A percentile compares a stretch with the other conserved stretches of the same genome.
These are phyloP conservation scores for Pleurotus tuoliensis DNA, from an alignment of 768 basidiomycete genomes.

Conservation along the genomic window DNA sequence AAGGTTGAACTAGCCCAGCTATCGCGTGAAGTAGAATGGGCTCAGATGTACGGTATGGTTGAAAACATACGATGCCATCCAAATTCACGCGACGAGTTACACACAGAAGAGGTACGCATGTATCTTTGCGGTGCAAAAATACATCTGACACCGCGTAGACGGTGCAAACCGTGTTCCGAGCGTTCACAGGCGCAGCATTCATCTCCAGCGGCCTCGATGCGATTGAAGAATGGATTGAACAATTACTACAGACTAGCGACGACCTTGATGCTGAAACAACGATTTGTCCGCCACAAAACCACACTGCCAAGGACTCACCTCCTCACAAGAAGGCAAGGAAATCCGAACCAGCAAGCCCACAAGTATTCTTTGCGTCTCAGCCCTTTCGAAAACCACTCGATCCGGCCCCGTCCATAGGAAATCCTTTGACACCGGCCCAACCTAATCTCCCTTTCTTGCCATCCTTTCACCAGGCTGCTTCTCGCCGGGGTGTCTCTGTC, in stretches of 20 bases:
- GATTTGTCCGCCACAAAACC: not conserved
- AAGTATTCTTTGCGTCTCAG: constrained; percentile 32
- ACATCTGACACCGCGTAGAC: constrained; percentile 34
- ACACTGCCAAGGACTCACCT: constrained; percentile 14
- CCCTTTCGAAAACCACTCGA: constrained; percentile 24
- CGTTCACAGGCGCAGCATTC: constrained; percentile 67
- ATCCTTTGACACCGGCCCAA: constrained; percentile 63
- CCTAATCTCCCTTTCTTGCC: constrained; percentile 63
- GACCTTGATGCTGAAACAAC: not conserved
- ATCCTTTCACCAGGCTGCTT: constrained; percentile 70
- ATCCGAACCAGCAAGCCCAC: constrained; percentile 17
- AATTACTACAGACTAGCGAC: constrained; percentile 15
- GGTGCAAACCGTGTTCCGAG: constrained; percentile 52
- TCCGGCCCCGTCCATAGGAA: constrained; percentile 27
- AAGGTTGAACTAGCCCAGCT: constrained; percentile 10
- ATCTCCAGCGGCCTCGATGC: constrained; percentile 45
- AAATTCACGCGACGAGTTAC: constrained; percentile 29
- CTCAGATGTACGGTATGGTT: constrained; percentile 40
- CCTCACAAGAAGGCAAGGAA: constrained; percentile 41
- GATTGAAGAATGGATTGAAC: constrained; percentile 56
- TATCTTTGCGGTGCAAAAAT: constrained; percentile 10
- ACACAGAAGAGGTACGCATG: constrained; percentile 36
- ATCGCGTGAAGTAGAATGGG: constrained; percentile 40
- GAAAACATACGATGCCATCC: constrained; percentile 46
- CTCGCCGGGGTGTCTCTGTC: constrained; percentile 59